Base-by-base conservation (phyloP, 225 moss, liverwort and hornwort genomes). In the Pseudisothecium myosuroides region DNA sequence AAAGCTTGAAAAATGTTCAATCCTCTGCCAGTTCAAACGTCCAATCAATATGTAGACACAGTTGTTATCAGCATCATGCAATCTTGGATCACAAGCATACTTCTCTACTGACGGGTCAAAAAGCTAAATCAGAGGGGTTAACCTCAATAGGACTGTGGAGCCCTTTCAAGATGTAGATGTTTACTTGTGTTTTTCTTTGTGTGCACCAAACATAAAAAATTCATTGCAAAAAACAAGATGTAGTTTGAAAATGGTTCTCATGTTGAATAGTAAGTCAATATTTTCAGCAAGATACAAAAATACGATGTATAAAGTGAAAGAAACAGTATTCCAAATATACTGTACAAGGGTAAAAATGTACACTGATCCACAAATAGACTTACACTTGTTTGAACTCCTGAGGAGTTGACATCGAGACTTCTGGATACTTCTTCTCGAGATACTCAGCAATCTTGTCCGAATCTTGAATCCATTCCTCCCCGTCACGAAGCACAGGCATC, bases 401-500 rank as follows among this genome's bases (percentile, higher is more conserved):
- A 47, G 98, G 95, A 67, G 97, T 96, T 83, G 92, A 92, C 43
- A 98, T 60, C 16, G 94, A 88, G 28, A 95, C 85, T 81, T 90
- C 92, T 21, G 97, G 97, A 76, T 88, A 97, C 76, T 94, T 96
- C 79, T 94, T 93, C 90, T 98, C 98, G 73, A 98, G 92, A 82
- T 98, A 75, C 45, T 94, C 93, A 39, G 97, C 95, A 36, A 98
- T 98, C 34, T 96, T 97, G 43, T 98, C 97, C 0, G 97, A 98
- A 71, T 98, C 98, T 86, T 98, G 97, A 62, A 98, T 93, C 97
- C 98, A 98, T 10, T 90, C 88, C 9, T 95, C 95, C 67, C 96
- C 97, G 41, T 98, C 96, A 31, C 98, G 95, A 74, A 98, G 95
- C 43, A 92, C 91, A 22, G 98, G 98, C 94, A 98, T 97, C 75